Base-by-base conservation (phyloP, 176 grass and related monocot species). In the Phoenix dactylifera region DNA sequence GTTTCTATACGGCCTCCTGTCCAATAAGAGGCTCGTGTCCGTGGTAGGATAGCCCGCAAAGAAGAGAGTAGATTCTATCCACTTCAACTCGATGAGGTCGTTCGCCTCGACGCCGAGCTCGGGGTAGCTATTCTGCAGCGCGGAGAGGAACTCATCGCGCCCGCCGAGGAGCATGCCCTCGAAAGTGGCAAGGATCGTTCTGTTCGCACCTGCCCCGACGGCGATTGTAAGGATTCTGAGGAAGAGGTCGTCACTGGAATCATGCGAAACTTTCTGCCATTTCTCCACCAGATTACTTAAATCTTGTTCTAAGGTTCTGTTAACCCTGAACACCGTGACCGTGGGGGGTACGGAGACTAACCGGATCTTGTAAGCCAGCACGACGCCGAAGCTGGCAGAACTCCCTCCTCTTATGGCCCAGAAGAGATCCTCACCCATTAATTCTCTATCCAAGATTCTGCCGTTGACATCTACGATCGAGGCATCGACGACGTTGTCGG, bases 41-140 rank as follows among this genome's bases (percentile, higher is more conserved):
- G 58, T 65, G 1, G 62, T 73, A 64, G 55, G 52, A 15, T 84
- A 78, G 68, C 72, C 76, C 7, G 65, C 77, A 52, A 94, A 94
- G 61, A 81, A 88, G 51, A 84, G 63, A 0, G 81, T 84, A 5
- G 84, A 73, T 7, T 93, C 15, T 63, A 88, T 74, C 80, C 77
- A 93, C 1, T 65, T 79, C 89, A 88, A 81, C 73, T 93, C 89
- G 56, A 68, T 58, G 54, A 77, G 81, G 74, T 93, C 80, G 0
- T 25, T 4, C 1, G 35, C 16, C 39, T 1, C 24, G 15, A 93
- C 1, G 16, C 77, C 55, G 4, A 93, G 80, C 53, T 88, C 84
- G 1, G 84, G 84, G 64, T 88, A 88, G 20, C 10, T 44, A 17
- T 24, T 7, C 22, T 24, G 3, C 66, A 88, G 59, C 26, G 52